Conservation (phyloP, 768 basidiomycete genomes). For the Pulveroboletus sp. region DNA sequence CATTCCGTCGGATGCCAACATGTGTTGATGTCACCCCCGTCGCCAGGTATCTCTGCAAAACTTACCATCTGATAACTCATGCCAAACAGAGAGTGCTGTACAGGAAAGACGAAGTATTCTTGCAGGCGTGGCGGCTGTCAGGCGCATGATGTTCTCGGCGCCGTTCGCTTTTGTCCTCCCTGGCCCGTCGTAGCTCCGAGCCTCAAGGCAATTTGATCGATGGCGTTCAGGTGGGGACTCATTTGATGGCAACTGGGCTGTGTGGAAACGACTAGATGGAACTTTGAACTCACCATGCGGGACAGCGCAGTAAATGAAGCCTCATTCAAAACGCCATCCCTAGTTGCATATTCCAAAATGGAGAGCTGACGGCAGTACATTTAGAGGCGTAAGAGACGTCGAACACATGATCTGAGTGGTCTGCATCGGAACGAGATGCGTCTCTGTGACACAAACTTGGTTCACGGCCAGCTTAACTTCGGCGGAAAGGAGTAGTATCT, state of each 20-base stretch:
- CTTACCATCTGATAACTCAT: slow-evolving; percentile 28
- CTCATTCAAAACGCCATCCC: slow-evolving; percentile 62
- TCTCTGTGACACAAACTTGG: slow-evolving; percentile 40
- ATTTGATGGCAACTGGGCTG: slow-evolving; percentile 49
- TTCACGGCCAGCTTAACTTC: slow-evolving; percentile 64
- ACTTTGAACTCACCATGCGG: not conserved
- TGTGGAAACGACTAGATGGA: not conserved
- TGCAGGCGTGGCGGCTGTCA: slow-evolving; percentile 40
- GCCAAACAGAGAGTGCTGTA: slow-evolving; percentile 54
- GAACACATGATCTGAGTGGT: too few relatives aligned
- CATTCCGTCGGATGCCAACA: not conserved
- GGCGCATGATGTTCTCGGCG: slow-evolving; percentile 6
- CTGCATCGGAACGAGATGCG: too few relatives aligned
- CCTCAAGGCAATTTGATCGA: slow-evolving; percentile 40
- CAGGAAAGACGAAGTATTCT: slow-evolving; percentile 24
- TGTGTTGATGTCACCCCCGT: slow-evolving; percentile 35
- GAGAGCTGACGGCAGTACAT: slow-evolving; percentile 40
- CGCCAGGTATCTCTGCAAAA: too few relatives aligned
- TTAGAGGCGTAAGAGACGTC: slow-evolving; percentile 56
- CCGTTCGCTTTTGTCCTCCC: slow-evolving; percentile 45
- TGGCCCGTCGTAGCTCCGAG: slow-evolving; percentile 56
- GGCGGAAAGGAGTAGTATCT: slow-evolving; percentile 50
- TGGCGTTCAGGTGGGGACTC: too few relatives aligned
- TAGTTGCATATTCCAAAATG: slow-evolving; percentile 51
- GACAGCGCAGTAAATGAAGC: slow-evolving; percentile 33